Base-by-base conservation (phyloP, 176 grass and related monocot genomes). In the Avena eriantha region DNA sequence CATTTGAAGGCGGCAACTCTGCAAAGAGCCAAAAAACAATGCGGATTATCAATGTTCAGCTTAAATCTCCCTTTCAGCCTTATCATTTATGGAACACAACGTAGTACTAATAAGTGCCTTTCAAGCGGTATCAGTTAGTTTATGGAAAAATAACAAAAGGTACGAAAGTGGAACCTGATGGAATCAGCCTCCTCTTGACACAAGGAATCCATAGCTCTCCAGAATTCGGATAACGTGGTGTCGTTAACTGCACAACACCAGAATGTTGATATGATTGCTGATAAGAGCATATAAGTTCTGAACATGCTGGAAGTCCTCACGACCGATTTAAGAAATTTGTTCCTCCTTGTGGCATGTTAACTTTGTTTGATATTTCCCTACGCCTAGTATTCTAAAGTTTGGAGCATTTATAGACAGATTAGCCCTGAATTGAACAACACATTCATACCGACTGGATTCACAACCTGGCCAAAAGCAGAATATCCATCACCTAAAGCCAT, bases 1-100 rank as follows among this genome's bases (percentile, higher is more conserved):
- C 97, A 91, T 98, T 98, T 48, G 94, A 98, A 51, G 92, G 87
- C 0, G 89, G 89, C 78, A 96, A 85, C 80, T 88, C 97, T 98
- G 92, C 24, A 73, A 83, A 85, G 21, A 48, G 26, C 46, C 9
- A 73, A 83, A 48, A 17, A 19, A 43, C 9, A 45, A 80, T 29
- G 6, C 16, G 49, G 47, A 64, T 67, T 69, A 45, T 33, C 17
- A 86, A 48, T 60, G 18, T 16, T 68, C 54, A 72, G 15, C 46
- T 69, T 81, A 49, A 31, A 33, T 57, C 59, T 88, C 81, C 3
- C 5, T 55, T 58, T 58, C 77, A 33, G 58, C 81, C 81, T 66
- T 60, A 70, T 63, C 24, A 84, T 35, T 84, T 46, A 68, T 76
- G 46, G 24, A 43, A 18, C 43, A 70, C 60, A 60, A 31, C 4